These are phyloP conservation scores for Xerocomellus amylosporus DNA, from an alignment of 768 basidiomycete species.

Conservation along the genomic window DNA sequence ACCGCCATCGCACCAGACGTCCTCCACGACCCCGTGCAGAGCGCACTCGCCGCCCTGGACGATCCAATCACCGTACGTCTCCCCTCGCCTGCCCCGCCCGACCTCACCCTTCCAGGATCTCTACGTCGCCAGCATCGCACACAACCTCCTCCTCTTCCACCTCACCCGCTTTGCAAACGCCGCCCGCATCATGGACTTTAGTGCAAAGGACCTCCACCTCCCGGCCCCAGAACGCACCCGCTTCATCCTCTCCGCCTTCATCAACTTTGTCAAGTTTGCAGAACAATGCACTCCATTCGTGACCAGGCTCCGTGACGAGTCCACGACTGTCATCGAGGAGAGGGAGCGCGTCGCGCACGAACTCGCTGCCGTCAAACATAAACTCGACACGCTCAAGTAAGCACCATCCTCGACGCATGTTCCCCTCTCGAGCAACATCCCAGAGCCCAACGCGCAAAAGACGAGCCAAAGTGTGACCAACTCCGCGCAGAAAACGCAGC, in stretches of 20 bases:
- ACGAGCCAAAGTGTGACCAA: slow-evolving; percentile 64
- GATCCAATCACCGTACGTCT: slow-evolving; percentile 53
- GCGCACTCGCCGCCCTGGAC: slow-evolving; percentile 48
- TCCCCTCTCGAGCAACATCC: not conserved
- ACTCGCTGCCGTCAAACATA: slow-evolving; percentile 47
- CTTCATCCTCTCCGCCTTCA: slow-evolving; percentile 77
- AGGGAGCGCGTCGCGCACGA: slow-evolving; percentile 56
- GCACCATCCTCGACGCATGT: slow-evolving; percentile 11
- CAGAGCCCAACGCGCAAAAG: slow-evolving; percentile 63
- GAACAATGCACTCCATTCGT: slow-evolving; percentile 68
- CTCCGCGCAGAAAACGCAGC: slow-evolving; percentile 58
- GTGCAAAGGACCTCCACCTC: slow-evolving; percentile 63
- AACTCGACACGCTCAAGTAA: slow-evolving; percentile 57
- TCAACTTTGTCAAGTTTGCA: slow-evolving; percentile 91
- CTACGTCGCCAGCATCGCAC: slow-evolving; percentile 54
- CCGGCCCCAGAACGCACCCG: slow-evolving; percentile 77
- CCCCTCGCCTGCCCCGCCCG: not conserved
- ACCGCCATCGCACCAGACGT: slow-evolving; percentile 58
- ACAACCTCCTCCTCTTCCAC: slow-evolving; percentile 67
- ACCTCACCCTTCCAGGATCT: slow-evolving; percentile 50
- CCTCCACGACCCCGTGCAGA: slow-evolving; percentile 58
- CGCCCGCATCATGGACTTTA: slow-evolving; percentile 75
- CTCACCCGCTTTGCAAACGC: slow-evolving; percentile 72
- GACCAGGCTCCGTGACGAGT: slow-evolving; percentile 57
- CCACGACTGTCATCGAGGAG: slow-evolving; percentile 54